Base-by-base conservation (phyloP, 805 yeast species). In the Blastobotrys peoriensis region DNA sequence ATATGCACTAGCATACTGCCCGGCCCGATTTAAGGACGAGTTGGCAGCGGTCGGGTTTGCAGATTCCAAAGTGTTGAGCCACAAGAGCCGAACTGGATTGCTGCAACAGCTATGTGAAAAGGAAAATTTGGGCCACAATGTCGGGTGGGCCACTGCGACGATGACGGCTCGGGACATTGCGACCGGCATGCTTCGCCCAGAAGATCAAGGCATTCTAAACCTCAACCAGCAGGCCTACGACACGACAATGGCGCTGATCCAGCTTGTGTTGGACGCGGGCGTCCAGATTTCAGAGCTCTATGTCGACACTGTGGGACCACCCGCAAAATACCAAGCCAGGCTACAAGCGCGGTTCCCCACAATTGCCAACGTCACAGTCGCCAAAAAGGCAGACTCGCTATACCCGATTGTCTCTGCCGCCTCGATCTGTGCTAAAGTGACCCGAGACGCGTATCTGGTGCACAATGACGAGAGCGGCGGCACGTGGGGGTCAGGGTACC, bases 281-380 rank as follows among this genome's bases (percentile, higher is more conserved):
- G 81, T 86, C 4, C 74, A 77, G 33, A 59, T 93, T 4, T 72
- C 69, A 21, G 86, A 86, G 59, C 75, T 89, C 0, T 93, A 75
- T 61, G 89, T 93, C 3, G 99, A 93, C 61, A 93, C 99, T 0
- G 98, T 93, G 35, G 99, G 99, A 0, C 97, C 98, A 1, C 98
- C 98, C 10, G 75, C 65, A 1, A 69, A 82, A 28, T 93, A 93
- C 61, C 94, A 85, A 57, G 75, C 73, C 33, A 93, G 91, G 62
- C 68, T 93, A 40, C 73, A 77, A 46, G 63, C 62, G 21, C 64
- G 75, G 45, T 93, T 93, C 57, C 96, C 97, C 0, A 63, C 59
- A 0, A 65, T 85, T 18, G 74, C 74, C 48, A 16, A n/a, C 3
- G 74, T 93, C 22, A 83, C 87, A 0, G 98, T 93, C 4, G 78